Percentiles rank a stretch among this genome's conserved stretches.
phyloP scores from a whole-genome alignment of 1,284 basidiomycete species.

The Spongispora temasekensis region DNA sequence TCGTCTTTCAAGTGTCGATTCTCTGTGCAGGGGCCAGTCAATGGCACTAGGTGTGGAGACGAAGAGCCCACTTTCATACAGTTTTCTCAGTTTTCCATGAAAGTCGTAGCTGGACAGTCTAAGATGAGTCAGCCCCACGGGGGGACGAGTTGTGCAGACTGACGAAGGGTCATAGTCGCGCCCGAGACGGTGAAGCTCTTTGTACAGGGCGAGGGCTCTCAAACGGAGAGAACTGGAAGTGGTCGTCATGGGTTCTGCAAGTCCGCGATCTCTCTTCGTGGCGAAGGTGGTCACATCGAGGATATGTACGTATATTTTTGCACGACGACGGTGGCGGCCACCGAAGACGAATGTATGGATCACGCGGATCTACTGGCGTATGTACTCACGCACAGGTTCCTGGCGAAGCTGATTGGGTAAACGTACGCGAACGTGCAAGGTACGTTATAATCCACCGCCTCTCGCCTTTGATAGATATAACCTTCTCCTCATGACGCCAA shows the following conservation, averaged over 20 bases:
- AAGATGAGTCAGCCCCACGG: slow-evolving; percentile 10
- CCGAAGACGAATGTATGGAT: not conserved
- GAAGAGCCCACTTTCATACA: slow-evolving; percentile 64
- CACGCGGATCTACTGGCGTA: not conserved
- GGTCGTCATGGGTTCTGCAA: slow-evolving; percentile 35
- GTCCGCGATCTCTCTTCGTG: slow-evolving; percentile 2
- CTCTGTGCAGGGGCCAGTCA: slow-evolving; percentile 45
- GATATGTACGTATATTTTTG: too few relatives aligned
- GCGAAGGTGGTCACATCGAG: too few relatives aligned
- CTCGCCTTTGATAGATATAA: too few relatives aligned
- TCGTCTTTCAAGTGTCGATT: slow-evolving; percentile 70
- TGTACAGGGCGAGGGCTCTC: slow-evolving; percentile 71
- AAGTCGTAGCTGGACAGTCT: slow-evolving; percentile 74
- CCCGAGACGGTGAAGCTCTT: slow-evolving; percentile 75
- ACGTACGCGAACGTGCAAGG: slow-evolving; percentile 31
- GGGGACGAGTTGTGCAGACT: slow-evolving; percentile 33
- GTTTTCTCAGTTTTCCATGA: slow-evolving; percentile 62
- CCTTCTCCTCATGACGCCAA: not conserved
- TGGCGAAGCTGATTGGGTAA: not conserved
- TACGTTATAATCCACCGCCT: slow-evolving; percentile 5
- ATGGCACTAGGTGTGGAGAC: not conserved
- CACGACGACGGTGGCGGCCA: too few relatives aligned
- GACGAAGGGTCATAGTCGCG: slow-evolving; percentile 78
- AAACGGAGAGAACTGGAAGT: slow-evolving; percentile 41
- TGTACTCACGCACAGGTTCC: not conserved